phyloP scores from a whole-genome alignment of 345 rosid species.

The Eucalyptus grandis region DNA sequence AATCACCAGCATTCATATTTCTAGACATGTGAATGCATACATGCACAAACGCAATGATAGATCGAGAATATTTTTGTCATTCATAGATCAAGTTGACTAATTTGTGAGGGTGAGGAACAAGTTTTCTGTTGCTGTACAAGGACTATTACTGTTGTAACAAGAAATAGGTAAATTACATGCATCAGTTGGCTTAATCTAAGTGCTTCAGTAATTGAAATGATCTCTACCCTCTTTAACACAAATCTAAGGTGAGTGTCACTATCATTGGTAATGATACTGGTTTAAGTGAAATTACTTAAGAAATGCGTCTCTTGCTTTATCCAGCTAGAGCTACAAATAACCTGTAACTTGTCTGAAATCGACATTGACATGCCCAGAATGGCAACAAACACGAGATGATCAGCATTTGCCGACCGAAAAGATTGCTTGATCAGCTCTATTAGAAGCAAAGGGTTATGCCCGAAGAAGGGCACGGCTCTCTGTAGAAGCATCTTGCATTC shows the following conservation, averaged over 20 bases:
- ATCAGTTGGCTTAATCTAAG: not conserved
- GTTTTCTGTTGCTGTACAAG: not conserved
- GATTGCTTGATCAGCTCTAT: not conserved
- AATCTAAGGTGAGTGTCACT: not conserved
- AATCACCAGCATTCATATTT: not conserved
- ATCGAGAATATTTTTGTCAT: not conserved
- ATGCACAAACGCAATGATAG: too few relatives aligned
- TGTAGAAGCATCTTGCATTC: slow-evolving; percentile 34
- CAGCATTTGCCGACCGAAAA: not conserved
- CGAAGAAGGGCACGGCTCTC: slow-evolving; percentile 44
- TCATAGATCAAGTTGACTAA: not conserved
- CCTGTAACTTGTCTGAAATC: not conserved
- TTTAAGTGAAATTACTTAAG: not conserved
- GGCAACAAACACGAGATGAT: not conserved
- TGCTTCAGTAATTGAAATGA: not conserved
- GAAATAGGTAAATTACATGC: not conserved
- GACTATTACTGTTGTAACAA: not conserved
- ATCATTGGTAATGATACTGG: not conserved
- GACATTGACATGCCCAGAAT: not conserved
- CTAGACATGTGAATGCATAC: not conserved
- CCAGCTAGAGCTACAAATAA: not conserved
- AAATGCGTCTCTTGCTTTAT: not conserved
- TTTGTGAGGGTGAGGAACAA: not conserved
- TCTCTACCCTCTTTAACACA: not conserved
- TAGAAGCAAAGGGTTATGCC: slow-evolving; percentile 8